A percentile compares a stretch with the other conserved stretches of the same genome.
These are phyloP conservation scores for Sparassis latifolia DNA, from an alignment of 1,284 basidiomycete genomes.

Conservation along the genomic window DNA sequence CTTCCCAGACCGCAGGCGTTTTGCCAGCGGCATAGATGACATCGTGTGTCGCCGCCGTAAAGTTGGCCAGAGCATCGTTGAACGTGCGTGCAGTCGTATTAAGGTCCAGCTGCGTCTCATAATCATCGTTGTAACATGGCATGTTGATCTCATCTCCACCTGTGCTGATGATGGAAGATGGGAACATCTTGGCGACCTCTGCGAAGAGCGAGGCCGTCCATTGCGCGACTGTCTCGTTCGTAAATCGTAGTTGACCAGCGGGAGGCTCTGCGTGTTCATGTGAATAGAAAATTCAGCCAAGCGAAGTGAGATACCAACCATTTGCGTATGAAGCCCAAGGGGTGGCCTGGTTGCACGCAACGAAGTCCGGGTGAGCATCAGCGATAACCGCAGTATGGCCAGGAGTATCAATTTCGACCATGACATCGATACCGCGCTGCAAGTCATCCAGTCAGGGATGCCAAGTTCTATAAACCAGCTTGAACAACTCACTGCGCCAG, in stretches of 20 bases:
- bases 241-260: constrained; percentile 73
- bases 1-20: constrained; percentile 69
- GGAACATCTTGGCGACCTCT: constrained; percentile 38
- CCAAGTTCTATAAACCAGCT: neutral
- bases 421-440: constrained; percentile 75
- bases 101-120: constrained; percentile 48
- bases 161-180: constrained; percentile 62
- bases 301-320: constrained; percentile 26
- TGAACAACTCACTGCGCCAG: constrained; percentile 49
- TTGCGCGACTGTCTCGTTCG: constrained; percentile 32
- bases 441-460: neutral
- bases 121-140: constrained; percentile 62
- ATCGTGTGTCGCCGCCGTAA: constrained; percentile 50
- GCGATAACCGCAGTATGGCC: constrained; percentile 73
- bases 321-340: constrained; percentile 65
- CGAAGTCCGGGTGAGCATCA: constrained; percentile 59
- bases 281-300: neutral
- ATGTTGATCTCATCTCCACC: constrained; percentile 82
- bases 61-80: constrained; percentile 56
- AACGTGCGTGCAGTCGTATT: constrained; percentile 44
- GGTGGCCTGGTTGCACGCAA: constrained; percentile 61
- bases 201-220: constrained; percentile 44
- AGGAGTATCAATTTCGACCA: constrained; percentile 69
- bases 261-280: constrained; percentile 52
- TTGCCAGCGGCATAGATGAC: constrained; percentile 40